Conservation (phyloP, 257 asterid species). For the Datura wrightii region DNA sequence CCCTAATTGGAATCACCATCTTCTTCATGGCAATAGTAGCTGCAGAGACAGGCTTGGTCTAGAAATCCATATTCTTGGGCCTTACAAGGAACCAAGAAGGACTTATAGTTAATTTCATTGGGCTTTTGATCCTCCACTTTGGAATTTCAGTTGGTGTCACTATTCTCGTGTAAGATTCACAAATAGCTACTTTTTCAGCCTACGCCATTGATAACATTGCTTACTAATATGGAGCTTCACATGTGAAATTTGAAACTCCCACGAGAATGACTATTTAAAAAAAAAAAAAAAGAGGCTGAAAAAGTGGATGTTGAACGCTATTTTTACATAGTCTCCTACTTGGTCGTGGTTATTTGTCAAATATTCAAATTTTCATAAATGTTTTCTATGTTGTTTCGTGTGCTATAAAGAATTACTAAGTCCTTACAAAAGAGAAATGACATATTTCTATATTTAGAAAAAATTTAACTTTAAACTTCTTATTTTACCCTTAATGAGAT, state of each 20-base stretch:
- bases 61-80: conserved; percentile 46
- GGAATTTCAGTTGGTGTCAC: conserved; percentile 50
- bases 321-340: too few relatives aligned
- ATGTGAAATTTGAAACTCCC: neutral
- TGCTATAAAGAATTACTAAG: too few relatives aligned
- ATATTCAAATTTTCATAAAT: neutral
- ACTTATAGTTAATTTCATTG: conserved; percentile 58
- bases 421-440: too few relatives aligned
- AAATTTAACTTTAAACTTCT: too few relatives aligned
- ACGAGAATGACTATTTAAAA: neutral
- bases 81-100: conserved; percentile 51
- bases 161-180: conserved; percentile 25
- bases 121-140: conserved; percentile 53
- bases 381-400: neutral
- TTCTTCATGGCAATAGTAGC: conserved; percentile 18
- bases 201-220: neutral
- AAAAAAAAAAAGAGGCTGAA: neutral
- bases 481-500: too few relatives aligned
- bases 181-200: neutral
- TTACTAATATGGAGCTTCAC: neutral
- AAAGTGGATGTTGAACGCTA: neutral
- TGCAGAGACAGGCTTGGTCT: conserved; percentile 49
- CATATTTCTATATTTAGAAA: too few relatives aligned
- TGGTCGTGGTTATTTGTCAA: neutral
- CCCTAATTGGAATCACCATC: conserved; percentile 38